Evolutionary conservation across 2,329 filamentous ascomycete genomes (phyloP), one percentile per base, ranked within the genome.

Genomic region (Podosphaera xanthii): DNA sequence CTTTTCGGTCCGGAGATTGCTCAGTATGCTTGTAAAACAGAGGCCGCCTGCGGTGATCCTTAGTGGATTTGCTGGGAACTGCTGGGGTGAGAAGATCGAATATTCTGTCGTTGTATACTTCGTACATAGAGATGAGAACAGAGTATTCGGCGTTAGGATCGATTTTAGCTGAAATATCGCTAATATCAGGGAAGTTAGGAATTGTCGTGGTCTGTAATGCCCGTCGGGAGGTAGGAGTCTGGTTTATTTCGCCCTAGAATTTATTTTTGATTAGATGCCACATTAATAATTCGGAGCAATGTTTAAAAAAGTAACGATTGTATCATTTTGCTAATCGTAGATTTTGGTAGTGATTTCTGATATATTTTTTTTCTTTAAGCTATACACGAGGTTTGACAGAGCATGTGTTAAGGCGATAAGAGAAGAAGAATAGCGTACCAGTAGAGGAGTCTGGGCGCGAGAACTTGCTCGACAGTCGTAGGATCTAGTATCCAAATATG

Each of bases 101-200:
- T 64, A 98, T 97, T 42, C 90, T 83, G 72, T 98, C 91, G 68
- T 98, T 98, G 74, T 98, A 96, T 1, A 98, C 91, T 70, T 98
- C 92, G 71, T 97, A 97, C 90, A 98, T 98, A 59, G 89, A 95
- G 31, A 98, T 77, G 9, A 98, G 75, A 59, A 98, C 82, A 3
- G 86, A 84, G 65, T 96, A 96, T 65, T 95, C 87, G 59, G 84
- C 80, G 30, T 78, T 78, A 0, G 76, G 75, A 62, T 90, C 85
- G 55, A 81, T 75, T 0, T 80, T 76, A 0, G 94, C 76, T 3
- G 77, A 73, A 50, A 94, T 74, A 58, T 82, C 76, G 70, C 82
- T 81, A 58, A 95, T 80, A 63, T 89, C 82, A 7, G 91, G 91
- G 4, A 76, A 73, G 60, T 84, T 81, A 0, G 90, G 87, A 1